phyloP scores from a whole-genome alignment of 163 green algal genomes.

The Scenedesmus sp. region DNA sequence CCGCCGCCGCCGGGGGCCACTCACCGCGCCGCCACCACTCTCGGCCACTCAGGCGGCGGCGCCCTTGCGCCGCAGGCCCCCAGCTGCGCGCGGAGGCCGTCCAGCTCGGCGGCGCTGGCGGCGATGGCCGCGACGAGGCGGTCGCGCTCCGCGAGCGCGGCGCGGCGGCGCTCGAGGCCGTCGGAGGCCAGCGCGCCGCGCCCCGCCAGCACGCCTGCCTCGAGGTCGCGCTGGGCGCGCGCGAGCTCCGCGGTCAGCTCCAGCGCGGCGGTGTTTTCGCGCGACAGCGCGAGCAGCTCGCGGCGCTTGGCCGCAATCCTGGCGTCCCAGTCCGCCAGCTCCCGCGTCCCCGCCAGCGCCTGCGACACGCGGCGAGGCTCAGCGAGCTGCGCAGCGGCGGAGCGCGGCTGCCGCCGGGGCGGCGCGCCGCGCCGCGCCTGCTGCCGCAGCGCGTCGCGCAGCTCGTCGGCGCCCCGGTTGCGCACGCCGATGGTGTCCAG shows the following conservation, averaged over 20 bases:
- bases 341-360: slow-evolving; percentile 52
- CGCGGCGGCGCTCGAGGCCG: slow-evolving; percentile 45
- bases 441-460: slow-evolving; percentile 70
- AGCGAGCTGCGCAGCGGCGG: not conserved
- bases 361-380: slow-evolving; percentile 45
- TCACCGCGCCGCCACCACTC: not conserved
- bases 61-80: slow-evolving; percentile 66
- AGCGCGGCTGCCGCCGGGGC: not conserved
- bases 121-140: slow-evolving; percentile 76
- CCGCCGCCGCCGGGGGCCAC: not conserved
- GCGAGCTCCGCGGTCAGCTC: slow-evolving; percentile 70
- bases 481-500: slow-evolving; percentile 72
- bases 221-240: slow-evolving; percentile 59
- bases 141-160: slow-evolving; percentile 67
- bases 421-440: slow-evolving; percentile 46
- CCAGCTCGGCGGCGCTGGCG: slow-evolving; percentile 69
- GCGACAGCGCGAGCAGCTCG: slow-evolving; percentile 67
- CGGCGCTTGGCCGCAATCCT: slow-evolving; percentile 60
- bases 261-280: slow-evolving; percentile 77
- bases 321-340: slow-evolving; percentile 71
- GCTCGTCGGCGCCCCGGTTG: slow-evolving; percentile 71
- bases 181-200: slow-evolving; percentile 51
- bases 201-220: slow-evolving; percentile 54
- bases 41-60: not conserved
- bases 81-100: slow-evolving; percentile 72